Percentiles rank a stretch among this genome's conserved stretches.
Conservation (phyloP, 2,329 filamentous ascomycete genomes). For the Karstenula rhodostoma region DNA sequence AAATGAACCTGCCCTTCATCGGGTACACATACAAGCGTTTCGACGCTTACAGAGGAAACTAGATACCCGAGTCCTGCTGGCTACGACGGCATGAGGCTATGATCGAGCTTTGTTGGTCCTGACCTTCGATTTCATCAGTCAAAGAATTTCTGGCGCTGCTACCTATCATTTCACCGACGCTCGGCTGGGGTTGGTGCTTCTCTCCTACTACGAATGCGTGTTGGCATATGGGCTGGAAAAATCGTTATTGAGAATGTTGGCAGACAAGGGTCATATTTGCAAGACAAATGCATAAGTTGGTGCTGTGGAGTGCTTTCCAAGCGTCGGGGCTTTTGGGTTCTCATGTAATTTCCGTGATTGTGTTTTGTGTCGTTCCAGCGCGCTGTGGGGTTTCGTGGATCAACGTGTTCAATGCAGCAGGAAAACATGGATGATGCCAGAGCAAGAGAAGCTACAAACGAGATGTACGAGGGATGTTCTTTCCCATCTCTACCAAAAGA, state of each 20-base stretch:
- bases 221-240: background rate
- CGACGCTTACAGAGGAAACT: slow-evolving; percentile 65
- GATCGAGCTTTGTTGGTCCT: slow-evolving; percentile 9
- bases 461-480: background rate
- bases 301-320: background rate
- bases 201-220: slow-evolving; percentile 4
- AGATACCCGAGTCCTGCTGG: slow-evolving; percentile 25
- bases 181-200: background rate
- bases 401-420: too few species aligned
- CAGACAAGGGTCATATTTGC: slow-evolving; percentile 8
- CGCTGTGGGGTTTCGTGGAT: background rate
- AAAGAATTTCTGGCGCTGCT: slow-evolving; percentile 21
- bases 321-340: background rate
- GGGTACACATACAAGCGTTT: slow-evolving; percentile 99
- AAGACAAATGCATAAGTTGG: slow-evolving; percentile 11
- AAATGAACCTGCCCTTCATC: slow-evolving; percentile 96
- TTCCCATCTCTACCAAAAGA: background rate
- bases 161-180: slow-evolving; percentile 9
- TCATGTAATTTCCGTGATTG: background rate
- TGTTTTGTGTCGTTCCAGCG: background rate
- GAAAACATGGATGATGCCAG: background rate
- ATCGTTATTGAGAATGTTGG: slow-evolving; percentile 1
- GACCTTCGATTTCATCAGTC: slow-evolving; percentile 6
- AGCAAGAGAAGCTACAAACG: background rate
- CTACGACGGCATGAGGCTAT: slow-evolving; percentile 16